A percentile compares a stretch with the other conserved stretches of the same genome.
Conservation (phyloP, 1,284 basidiomycete genomes). For the Ceratobasidium sp. region DNA sequence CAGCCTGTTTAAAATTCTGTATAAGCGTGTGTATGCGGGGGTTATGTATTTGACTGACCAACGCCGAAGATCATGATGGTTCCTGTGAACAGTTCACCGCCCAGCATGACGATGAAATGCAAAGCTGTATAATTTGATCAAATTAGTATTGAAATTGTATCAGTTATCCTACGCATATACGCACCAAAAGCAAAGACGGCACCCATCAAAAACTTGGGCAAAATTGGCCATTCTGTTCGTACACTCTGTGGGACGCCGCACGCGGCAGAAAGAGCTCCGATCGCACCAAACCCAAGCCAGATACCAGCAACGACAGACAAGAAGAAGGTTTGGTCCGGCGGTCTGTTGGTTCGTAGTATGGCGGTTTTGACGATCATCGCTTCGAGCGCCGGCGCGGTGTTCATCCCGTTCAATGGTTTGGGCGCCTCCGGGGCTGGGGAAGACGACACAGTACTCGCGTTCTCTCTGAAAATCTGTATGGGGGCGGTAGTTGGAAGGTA, state of each 20-base stretch:
- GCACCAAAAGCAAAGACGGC: conserved; percentile 49
- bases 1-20: not conserved
- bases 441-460: not conserved
- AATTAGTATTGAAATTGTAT: not conserved
- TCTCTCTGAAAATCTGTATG: not conserved
- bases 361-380: conserved; percentile 22
- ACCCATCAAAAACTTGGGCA: conserved; percentile 50
- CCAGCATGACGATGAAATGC: conserved; percentile 46
- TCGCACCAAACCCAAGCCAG: conserved; percentile 49
- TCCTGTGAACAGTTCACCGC: conserved; percentile 51
- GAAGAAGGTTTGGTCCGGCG: conserved; percentile 38
- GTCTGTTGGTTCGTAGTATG: conserved; percentile 22
- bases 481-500: conserved; percentile 20
- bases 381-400: conserved; percentile 18
- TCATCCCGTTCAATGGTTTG: conserved; percentile 13
- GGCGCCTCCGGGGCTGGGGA: conserved; percentile 4
- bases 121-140: not conserved
- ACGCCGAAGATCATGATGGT: conserved; percentile 51
- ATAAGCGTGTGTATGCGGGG: not conserved
- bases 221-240: conserved; percentile 50
- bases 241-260: conserved; percentile 49
- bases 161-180: conserved; percentile 33
- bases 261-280: conserved; percentile 47
- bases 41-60: conserved; percentile 44
- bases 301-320: conserved; percentile 47